Evolutionary conservation across 371 early-diverging fungal genomes (phyloP), one percentile per base, ranked within the genome.

Genomic region (Mortierella sp.): DNA sequence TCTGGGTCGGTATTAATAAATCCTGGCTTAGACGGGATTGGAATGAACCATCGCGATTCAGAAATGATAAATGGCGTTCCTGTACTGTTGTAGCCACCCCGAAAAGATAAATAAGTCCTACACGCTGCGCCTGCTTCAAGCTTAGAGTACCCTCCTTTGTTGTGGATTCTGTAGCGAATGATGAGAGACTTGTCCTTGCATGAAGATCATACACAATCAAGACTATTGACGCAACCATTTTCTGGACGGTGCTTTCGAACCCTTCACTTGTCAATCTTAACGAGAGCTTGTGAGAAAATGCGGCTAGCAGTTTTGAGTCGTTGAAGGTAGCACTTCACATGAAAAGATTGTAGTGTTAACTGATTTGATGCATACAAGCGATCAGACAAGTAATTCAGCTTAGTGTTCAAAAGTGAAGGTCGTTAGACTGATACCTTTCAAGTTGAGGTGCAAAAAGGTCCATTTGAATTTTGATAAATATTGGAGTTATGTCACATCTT

Each of bases 381-480:
- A 55, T 55, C 9, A n/a, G 16, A 7, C 21, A 15, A 9, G 19
- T 10, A 10, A 43, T 2, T 36, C 36, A 6, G 36, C 3, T 36
- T 6, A 36, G 36, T 36, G 16, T 5, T 43, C 10, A 43, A 43
- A 9, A 43, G 45, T n/a, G 19, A 48, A 19, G 16, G 48, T 19
- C 8, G 10, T 10, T 15, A 22, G 10, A 9, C n/a, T 40, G 21
- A 13, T 63, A 79, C 79, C 79, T 79, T 32, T 74, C 60, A 45
- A 74, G 75, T 24, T 71, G 61, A 16, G 74, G 80, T 13, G 65
- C 65, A 68, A 79, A 79, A 19, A 79, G 62, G 36, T 79, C 80
- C 80, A 79, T 79, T 58, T 79, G 80, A 19, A 79, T 68, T 24
- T 79, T 79, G 65, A 79, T 71, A 58, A 79, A 70, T 3, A 79